These are phyloP conservation scores for Aphanomyces invadans DNA, from an alignment of 352 stramenopile species.

Conservation along the genomic window DNA sequence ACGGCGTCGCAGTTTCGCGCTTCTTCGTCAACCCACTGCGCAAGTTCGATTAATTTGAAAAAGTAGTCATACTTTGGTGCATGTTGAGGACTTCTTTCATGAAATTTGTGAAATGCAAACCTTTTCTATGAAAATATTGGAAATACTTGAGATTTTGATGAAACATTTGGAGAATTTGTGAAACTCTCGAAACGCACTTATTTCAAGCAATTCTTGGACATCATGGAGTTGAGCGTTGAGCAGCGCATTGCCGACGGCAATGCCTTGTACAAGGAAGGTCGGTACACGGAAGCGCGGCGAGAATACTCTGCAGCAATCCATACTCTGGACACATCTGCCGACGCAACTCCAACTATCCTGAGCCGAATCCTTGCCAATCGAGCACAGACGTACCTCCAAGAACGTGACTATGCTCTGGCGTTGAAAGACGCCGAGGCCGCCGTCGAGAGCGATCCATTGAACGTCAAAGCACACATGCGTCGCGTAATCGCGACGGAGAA, in stretches of 20 bases:
- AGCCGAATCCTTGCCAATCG: conserved; percentile 37
- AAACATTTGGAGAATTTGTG: background rate
- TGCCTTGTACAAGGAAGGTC: conserved; percentile 16
- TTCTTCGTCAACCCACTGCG: background rate
- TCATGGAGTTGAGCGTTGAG: conserved; percentile 16
- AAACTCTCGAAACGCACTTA: background rate
- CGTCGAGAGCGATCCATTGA: conserved; percentile 42
- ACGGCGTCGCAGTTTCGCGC: background rate
- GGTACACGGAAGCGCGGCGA: conserved; percentile 4
- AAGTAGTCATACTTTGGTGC: too few relatives aligned
- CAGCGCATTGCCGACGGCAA: background rate
- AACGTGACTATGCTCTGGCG: conserved; percentile 58
- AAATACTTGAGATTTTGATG: background rate
- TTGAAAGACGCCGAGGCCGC: conserved; percentile 47
- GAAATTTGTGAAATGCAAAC: background rate
- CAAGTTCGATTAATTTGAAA: too few relatives aligned
- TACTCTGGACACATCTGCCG: background rate
- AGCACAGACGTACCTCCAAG: conserved; percentile 58
- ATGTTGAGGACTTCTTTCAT: too few relatives aligned
- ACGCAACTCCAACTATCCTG: background rate
- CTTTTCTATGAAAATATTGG: background rate
- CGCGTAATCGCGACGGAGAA: conserved; percentile 62
- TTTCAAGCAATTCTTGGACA: too few relatives aligned
- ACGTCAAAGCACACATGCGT: conserved; percentile 60
- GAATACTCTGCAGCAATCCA: conserved; percentile 12